phyloP scores from a whole-genome alignment of 441 rosid species.

The Populus tomentosa region DNA sequence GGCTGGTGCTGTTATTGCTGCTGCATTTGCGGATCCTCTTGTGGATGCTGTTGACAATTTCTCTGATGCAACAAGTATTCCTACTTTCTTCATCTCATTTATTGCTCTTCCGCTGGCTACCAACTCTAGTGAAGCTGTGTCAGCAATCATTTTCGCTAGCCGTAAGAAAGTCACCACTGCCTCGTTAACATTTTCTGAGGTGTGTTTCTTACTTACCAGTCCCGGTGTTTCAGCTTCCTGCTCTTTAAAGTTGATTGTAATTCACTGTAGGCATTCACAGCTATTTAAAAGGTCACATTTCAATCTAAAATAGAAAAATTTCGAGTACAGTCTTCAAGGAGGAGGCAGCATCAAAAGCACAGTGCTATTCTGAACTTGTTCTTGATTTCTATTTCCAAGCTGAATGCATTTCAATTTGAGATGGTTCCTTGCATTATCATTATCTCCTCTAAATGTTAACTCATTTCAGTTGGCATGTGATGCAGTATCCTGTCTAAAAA shows the following conservation, averaged over 20 bases:
- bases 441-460: not conserved
- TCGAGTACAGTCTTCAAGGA: not conserved
- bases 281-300: not conserved
- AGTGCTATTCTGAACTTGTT: too few relatives aligned
- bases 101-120: conserved; percentile 90
- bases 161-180: conserved; percentile 71
- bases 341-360: too few relatives aligned
- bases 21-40: conserved; percentile 89
- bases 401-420: too few relatives aligned
- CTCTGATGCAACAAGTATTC: conserved; percentile 84
- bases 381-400: too few relatives aligned
- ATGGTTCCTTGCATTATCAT: not conserved
- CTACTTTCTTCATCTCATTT: conserved; percentile 93
- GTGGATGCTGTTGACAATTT: conserved; percentile 87
- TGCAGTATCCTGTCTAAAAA: not conserved
- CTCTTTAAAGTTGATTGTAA: not conserved
- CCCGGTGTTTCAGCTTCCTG: not conserved
- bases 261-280: not conserved
- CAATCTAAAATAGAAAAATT: not conserved
- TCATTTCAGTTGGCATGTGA: not conserved
- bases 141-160: conserved; percentile 74
- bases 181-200: conserved; percentile 91
- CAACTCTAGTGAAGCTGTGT: conserved; percentile 89
- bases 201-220: conserved; percentile 19
- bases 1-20: conserved; percentile 75